Conservation (phyloP, 805 yeast genomes). For the Maudiozyma saulgeensis region DNA sequence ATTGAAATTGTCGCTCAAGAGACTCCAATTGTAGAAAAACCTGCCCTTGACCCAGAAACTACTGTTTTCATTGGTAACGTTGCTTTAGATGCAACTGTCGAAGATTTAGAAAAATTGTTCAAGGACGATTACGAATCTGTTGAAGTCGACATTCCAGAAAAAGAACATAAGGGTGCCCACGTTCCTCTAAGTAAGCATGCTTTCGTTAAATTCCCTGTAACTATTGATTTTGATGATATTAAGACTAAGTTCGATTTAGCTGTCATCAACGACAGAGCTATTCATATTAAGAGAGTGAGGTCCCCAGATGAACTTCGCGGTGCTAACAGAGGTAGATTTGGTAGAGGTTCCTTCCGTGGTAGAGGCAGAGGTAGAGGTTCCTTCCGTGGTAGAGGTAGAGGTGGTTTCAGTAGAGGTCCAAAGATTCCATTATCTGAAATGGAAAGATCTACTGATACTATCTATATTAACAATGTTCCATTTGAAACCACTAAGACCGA, state of each 20-base stretch:
- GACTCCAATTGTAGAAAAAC: slow-evolving; percentile 1
- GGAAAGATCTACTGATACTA: slow-evolving; percentile 38
- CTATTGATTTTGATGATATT: slow-evolving; percentile 24
- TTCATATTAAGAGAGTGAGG: slow-evolving; percentile 25
- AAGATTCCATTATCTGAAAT: slow-evolving; percentile 32
- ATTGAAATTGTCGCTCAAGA: slow-evolving; percentile 5
- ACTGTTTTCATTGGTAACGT: slow-evolving; percentile 28
- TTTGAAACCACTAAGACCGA: slow-evolving; percentile 53
- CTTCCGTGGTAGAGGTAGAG: slow-evolving; percentile 11
- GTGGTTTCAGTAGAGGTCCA: slow-evolving; percentile 21
- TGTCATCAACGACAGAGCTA: slow-evolving; percentile 25
- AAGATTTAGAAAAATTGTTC: slow-evolving; percentile 22
- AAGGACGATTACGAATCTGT: slow-evolving; percentile 21
- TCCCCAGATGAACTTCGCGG: slow-evolving; percentile 11
- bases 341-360: slow-evolving; percentile 9
- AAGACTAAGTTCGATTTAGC: slow-evolving; percentile 24
- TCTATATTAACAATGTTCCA: slow-evolving; percentile 55
- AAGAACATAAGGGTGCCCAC: slow-evolving; percentile 16
- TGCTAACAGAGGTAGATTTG: slow-evolving; percentile 5
- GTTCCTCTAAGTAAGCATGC: slow-evolving; percentile 25
- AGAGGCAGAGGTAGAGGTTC: slow-evolving; percentile 15
- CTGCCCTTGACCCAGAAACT: slow-evolving; percentile 24
- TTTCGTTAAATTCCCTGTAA: slow-evolving; percentile 24
- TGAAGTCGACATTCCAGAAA: slow-evolving; percentile 25
- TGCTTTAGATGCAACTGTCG: slow-evolving; percentile 22